phyloP scores from a whole-genome alignment of 148 eudicot species.

The Fallopia convolvulus region DNA sequence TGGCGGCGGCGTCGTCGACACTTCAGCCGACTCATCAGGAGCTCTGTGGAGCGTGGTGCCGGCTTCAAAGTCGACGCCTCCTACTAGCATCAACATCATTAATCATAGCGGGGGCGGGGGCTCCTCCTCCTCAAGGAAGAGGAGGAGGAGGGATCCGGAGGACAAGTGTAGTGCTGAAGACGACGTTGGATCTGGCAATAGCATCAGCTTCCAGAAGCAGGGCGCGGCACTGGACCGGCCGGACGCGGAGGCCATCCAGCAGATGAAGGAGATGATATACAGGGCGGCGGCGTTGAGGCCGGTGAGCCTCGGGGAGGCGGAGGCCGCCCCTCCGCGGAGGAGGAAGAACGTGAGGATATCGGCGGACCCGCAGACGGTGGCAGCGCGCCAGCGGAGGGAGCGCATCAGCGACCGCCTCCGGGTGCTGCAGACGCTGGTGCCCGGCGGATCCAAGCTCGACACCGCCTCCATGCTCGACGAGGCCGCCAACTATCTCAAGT shows the following conservation, averaged over 20 bases:
- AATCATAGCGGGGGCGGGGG: no score
- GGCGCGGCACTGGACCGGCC: constrained; percentile 13
- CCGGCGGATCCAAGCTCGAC: constrained; percentile 89
- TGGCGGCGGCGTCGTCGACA: neutral
- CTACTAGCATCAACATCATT: no score
- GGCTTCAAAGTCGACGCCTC: no score
- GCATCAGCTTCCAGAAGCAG: neutral
- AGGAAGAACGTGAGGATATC: constrained; percentile 77
- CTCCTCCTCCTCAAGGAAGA: neutral
- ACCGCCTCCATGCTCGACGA: constrained; percentile 97
- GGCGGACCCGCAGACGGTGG: constrained; percentile 75
- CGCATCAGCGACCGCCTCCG: constrained; percentile 75
- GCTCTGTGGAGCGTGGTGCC: neutral
- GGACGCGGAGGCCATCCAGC: constrained; percentile 83
- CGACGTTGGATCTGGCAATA: neutral
- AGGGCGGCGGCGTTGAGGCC: constrained; percentile 81
- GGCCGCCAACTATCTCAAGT: constrained; percentile 89
- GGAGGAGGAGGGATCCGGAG: neutral
- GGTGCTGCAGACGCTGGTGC: constrained; percentile 72
- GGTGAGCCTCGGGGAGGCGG: constrained; percentile 50
- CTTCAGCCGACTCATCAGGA: neutral
- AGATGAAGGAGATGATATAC: constrained; percentile 90
- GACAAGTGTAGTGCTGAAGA: neutral
- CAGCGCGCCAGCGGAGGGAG: constrained; percentile 79
- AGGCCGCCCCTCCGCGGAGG: constrained; percentile 43